A percentile compares a stretch with the other conserved stretches of the same genome.
Evolutionary conservation across 352 stramenopile genomes (phyloP).

Genomic region (Pythium myriotylum): DNA sequence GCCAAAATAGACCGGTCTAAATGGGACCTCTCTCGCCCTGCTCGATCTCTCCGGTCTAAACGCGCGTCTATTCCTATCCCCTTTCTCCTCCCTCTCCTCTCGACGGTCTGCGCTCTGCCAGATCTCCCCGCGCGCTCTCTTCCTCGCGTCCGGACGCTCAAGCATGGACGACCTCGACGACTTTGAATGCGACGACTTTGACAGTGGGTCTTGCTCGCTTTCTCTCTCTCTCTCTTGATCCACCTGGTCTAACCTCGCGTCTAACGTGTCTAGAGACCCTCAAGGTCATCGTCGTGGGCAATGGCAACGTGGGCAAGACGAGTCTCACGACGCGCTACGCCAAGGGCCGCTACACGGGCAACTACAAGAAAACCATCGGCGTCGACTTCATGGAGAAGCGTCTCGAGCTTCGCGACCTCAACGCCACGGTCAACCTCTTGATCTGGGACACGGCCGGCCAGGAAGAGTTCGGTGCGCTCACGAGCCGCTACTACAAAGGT

Average conservation of each 20-base stretch:
- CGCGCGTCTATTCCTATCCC: too few relatives aligned
- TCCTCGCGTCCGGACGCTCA: too few relatives aligned
- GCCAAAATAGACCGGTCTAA: too few relatives aligned
- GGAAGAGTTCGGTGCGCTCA: conserved; percentile 82
- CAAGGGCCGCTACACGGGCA: conserved; percentile 75
- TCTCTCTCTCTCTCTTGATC: too few relatives aligned
- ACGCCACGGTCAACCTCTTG: conserved; percentile 72
- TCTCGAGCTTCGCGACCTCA: conserved; percentile 60
- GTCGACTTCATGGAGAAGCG: conserved; percentile 87
- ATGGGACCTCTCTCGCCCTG: too few relatives aligned
- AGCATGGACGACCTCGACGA: conserved; percentile 39
- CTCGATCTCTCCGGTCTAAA: too few relatives aligned
- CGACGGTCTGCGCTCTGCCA: too few relatives aligned
- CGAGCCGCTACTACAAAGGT: conserved; percentile 80
- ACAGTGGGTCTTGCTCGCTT: conserved; percentile 65
- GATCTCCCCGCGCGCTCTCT: too few relatives aligned
- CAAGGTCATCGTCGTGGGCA: conserved; percentile 84
- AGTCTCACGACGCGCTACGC: conserved; percentile 81
- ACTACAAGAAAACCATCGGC: conserved; percentile 87
- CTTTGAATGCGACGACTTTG: conserved; percentile 76
- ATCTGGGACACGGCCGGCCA: conserved; percentile 85
- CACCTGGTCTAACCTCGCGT: too few relatives aligned
- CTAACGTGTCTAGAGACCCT: conserved; percentile 81
- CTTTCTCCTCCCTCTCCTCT: too few relatives aligned
- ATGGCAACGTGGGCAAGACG: conserved; percentile 86